Percentiles rank a stretch among this genome's conserved stretches.
Evolutionary conservation across 139 green algal genomes (phyloP).

Genomic region (Diplosphaera chodatii): DNA sequence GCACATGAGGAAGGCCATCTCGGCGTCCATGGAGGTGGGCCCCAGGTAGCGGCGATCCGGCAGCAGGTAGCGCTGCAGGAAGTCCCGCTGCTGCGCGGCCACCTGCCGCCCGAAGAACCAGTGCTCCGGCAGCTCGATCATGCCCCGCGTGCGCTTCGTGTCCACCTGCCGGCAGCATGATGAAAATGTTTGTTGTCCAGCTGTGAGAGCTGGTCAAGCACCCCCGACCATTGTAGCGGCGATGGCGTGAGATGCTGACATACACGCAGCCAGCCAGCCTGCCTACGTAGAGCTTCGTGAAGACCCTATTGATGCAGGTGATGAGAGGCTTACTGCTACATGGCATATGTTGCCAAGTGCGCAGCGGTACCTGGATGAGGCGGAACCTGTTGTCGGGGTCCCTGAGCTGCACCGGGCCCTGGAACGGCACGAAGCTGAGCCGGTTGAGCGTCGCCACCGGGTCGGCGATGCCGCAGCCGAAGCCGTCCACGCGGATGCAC

Average conservation of each 20-base stretch:
- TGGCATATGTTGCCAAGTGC: background rate
- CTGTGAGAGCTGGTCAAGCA: too few relatives aligned
- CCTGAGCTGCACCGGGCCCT: slow-evolving; percentile 51
- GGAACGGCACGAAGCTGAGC: background rate
- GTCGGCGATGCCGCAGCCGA: slow-evolving; percentile 18
- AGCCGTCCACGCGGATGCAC: slow-evolving; percentile 52
- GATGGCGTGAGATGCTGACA: too few relatives aligned
- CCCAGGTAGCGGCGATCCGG: slow-evolving; percentile 76
- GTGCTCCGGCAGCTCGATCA: slow-evolving; percentile 35
- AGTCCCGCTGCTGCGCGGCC: slow-evolving; percentile 19
- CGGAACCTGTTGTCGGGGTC: slow-evolving; percentile 49
- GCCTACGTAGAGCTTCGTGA: too few relatives aligned
- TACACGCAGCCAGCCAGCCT: too few relatives aligned
- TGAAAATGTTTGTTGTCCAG: too few relatives aligned
- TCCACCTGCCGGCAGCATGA: background rate
- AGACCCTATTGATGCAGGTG: too few relatives aligned
- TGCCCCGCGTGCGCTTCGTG: background rate
- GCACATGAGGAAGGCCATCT: slow-evolving; percentile 92
- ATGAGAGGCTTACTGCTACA: too few relatives aligned
- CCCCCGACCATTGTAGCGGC: too few relatives aligned
- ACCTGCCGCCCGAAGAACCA: slow-evolving; percentile 80
- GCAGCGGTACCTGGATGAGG: slow-evolving; percentile 25
- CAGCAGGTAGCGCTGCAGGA: slow-evolving; percentile 55
- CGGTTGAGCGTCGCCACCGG: background rate
- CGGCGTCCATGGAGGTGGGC: slow-evolving; percentile 90